Evolutionary conservation across 768 basidiomycete genomes (phyloP), one percentile per base, ranked within the genome.

Genomic region (Kwoniella dejecticola): DNA sequence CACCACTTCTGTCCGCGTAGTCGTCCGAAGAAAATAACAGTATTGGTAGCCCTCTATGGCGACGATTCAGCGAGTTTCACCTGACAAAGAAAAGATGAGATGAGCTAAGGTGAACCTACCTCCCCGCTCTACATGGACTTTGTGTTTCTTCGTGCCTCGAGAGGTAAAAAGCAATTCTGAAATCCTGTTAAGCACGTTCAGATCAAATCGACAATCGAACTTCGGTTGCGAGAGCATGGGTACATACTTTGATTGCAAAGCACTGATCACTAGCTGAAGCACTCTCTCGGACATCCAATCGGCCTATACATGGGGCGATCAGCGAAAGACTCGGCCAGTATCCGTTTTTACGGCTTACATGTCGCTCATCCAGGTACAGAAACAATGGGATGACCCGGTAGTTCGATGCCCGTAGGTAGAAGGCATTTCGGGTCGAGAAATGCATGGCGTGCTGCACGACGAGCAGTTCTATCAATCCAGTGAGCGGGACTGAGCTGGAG

Each of bases 241-340:
- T 33, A 50, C 82, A 52, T 38, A 85, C 90, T 87, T 81, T 60
- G 89, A 87, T 66, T 88, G 84, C 47, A 96, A 78, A 76, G 91
- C 90, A 10, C 84, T 83, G 1, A 96, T 82, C 17, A 95, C 89
- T 68, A 86, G 84, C 71, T 92, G 91, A 2, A 95, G 81, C 41
- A 89, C 82, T 24, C 79, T 69, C 69, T 95, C 91, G 5, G 88
- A 86, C 91, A 96, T 95, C 93, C 93, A 96, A 57, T 86, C 83
- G 24, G 76, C 74, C 75, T 77, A 48, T 21, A 27, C 61, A 42
- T 17, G 56, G 24, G 17, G 59, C 49, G 30, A 44, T 11, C 33
- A 36, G 33, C 33, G 15, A n/a, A n/a, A n/a, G n/a, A n/a, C n/a
- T n/a, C n/a, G n/a, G n/a, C n/a, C n/a, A n/a, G n/a, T n/a, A n/a